Evolutionary conservation across 2,329 filamentous ascomycete species (phyloP), one percentile per base, ranked within the genome.

Genomic region (Lecanicillium sp.): DNA sequence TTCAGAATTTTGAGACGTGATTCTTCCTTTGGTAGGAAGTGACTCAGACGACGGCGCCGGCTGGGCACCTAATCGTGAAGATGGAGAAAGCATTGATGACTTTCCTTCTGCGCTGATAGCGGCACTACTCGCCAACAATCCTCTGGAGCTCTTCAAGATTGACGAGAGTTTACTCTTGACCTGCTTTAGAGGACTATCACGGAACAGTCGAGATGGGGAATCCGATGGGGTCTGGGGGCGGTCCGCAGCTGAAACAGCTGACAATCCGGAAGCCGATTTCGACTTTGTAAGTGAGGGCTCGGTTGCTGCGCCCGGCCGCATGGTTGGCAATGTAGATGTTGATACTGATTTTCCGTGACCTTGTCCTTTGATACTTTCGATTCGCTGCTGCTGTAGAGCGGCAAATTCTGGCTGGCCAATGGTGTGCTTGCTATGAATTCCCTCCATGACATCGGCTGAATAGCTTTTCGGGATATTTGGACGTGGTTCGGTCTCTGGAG

Each of bases 111-210:
- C 76, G 48, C 75, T 80, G 28, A 75, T 62, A 13, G 71, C 75
- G 3, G 76, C 77, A 48, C 77, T 90, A 48, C 84, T 94, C 14
- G 83, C 86, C 45, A 95, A 81, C 35, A 95, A 75, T 12, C 83
- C 85, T 58, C 85, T 90, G 4, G 89, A 92, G 40, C 82, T 85
- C 60, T 88, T 89, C 50, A 95, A 69, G 43, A 95, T 88, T 9
- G 89, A 94, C 33, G 90, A 94, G 34, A 96, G 70, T 56, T 88
- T 94, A 53, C 85, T 86, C 64, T 95, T 96, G 19, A 92, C 89
- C 37, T 92, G 87, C 59, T 89, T 95, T 43, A 95, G 62, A 5
- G 87, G 87, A 42, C 83, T 90, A 48, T 94, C 88, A 7, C 71
- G 68, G 50, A 75, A 68, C 35, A 56, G 64, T 39, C 75, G 64